These are phyloP conservation scores for Yamadazyma paraphyllophila DNA, from an alignment of 805 yeast genomes.

Conservation along the genomic window DNA sequence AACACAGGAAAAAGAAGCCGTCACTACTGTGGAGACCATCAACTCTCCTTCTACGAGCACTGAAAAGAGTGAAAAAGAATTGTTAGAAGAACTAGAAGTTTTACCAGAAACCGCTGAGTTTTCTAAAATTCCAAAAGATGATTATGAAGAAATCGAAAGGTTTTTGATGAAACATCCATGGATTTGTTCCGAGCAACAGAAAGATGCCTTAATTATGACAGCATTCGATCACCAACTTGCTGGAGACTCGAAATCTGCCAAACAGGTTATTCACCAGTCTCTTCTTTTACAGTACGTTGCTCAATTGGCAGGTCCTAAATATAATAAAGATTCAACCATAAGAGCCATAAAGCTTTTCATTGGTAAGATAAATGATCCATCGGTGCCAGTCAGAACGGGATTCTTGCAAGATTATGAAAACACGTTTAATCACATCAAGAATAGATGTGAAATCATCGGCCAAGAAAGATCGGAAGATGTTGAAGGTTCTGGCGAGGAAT, in stretches of 20 bases:
- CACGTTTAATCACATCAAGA: constrained; percentile 72
- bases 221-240: constrained; percentile 82
- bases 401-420: constrained; percentile 70
- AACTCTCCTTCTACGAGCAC: constrained; percentile 7
- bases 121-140: constrained; percentile 51
- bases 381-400: constrained; percentile 63
- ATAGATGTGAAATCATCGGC: constrained; percentile 67
- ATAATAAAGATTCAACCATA: constrained; percentile 28
- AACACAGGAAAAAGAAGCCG: constrained; percentile 19
- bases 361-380: constrained; percentile 51
- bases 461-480: constrained; percentile 42
- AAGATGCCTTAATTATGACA: constrained; percentile 88
- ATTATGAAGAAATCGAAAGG: constrained; percentile 49
- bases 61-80: constrained; percentile 17
- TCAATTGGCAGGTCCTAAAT: constrained; percentile 35
- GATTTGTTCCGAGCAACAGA: constrained; percentile 78
- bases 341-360: constrained; percentile 64
- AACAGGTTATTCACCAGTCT: constrained; percentile 75
- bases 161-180: constrained; percentile 58
- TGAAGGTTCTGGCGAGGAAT: constrained; percentile 57
- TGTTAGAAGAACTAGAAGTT: constrained; percentile 49
- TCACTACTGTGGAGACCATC: constrained; percentile 28
- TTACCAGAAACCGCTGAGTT: constrained; percentile 66
- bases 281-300: constrained; percentile 72
- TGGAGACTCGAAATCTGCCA: constrained; percentile 53